phyloP scores from a whole-genome alignment of 768 basidiomycete species.

The Dacryopinax primogenitus region DNA sequence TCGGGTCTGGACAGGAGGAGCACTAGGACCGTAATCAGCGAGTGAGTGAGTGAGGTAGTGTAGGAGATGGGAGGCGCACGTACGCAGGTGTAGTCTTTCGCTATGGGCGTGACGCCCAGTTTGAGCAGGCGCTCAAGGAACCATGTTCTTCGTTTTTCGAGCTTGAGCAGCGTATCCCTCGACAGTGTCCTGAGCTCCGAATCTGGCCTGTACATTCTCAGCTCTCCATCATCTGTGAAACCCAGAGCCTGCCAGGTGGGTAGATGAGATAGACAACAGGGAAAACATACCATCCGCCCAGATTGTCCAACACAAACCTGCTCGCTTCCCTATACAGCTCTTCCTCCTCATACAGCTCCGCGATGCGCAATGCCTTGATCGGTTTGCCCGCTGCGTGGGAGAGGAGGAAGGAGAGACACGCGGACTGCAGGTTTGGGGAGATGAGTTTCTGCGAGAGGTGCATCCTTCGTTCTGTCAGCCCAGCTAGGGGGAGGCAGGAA shows the following conservation, averaged over 20 bases:
- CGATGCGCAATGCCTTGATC: constrained; percentile 84
- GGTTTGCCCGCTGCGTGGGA: constrained; percentile 87
- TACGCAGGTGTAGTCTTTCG: constrained; percentile 94
- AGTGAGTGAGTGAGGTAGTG: not conserved
- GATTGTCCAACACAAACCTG: constrained; percentile 72
- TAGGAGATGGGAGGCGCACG: constrained; percentile 20
- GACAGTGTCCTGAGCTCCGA: constrained; percentile 71
- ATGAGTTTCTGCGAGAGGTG: constrained; percentile 83
- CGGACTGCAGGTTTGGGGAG: constrained; percentile 63
- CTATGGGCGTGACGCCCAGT: constrained; percentile 68
- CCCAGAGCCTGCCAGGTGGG: too few species aligned
- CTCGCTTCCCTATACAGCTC: constrained; percentile 83
- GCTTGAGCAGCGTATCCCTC: constrained; percentile 69
- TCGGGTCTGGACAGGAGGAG: constrained; percentile 66
- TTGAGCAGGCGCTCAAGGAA: constrained; percentile 90
- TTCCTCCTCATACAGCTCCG: constrained; percentile 80
- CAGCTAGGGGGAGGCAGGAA: not conserved
- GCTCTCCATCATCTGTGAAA: not conserved
- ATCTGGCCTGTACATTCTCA: constrained; percentile 17
- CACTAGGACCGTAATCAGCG: constrained; percentile 39
- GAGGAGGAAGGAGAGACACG: constrained; percentile 76
- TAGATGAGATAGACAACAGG: not conserved
- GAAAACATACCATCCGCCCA: constrained; percentile 62
- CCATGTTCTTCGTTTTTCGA: constrained; percentile 91
- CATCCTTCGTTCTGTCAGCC: constrained; percentile 31